Base-by-base conservation (phyloP, 768 basidiomycete genomes). In the Udeniomyces megalosporus region DNA sequence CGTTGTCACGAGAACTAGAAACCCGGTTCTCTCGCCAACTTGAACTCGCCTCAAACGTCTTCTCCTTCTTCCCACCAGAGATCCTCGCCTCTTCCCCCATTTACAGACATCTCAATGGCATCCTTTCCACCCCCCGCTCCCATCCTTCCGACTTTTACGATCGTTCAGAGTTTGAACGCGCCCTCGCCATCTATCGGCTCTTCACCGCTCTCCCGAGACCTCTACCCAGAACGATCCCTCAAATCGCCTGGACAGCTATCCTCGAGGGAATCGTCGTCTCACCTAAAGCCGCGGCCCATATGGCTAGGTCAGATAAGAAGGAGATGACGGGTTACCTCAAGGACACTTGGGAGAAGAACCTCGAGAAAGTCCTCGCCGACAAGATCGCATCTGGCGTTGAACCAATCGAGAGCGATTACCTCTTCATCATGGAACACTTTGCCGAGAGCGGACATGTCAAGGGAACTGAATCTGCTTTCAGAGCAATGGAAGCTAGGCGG, bases 351-450 rank as follows among this genome's bases (percentile, higher is more conserved):
- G 86, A 88, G 72, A 72, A 75, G 20, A 82, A 86, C 32, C 79
- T 86, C 68, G 80, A 81, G 71, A 73, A 77, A 22, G 75, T 90
- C 69, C 79, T 90, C 63, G 77, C 77, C 57, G 85, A 85, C 70
- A 87, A 88, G 26, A 81, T 81, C 58, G 75, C 76, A 44, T 69
- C 78, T 14, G 82, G 81, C 2, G 68, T 69, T 60, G 70, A 72
- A 61, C 78, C 73, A 14, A 68, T 70, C 14, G 62, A 84, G 57
- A 80, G 81, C 2, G 88, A 89, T 71, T 89, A 84, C 71, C 78
- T 88, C 70, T 83, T 82, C 68, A 74, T 90, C 63, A 71, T 90
- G 55, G 78, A 80, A 65, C 84, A 86, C 64, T 86, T 86, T 64
- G 84, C 86, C 35, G 81, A 82, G 0, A 80, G 81, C 3, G 88